Percentiles rank a stretch among this genome's conserved stretches.
phyloP scores from a whole-genome alignment of 139 green algal species.

The Picochlorum sp. region DNA sequence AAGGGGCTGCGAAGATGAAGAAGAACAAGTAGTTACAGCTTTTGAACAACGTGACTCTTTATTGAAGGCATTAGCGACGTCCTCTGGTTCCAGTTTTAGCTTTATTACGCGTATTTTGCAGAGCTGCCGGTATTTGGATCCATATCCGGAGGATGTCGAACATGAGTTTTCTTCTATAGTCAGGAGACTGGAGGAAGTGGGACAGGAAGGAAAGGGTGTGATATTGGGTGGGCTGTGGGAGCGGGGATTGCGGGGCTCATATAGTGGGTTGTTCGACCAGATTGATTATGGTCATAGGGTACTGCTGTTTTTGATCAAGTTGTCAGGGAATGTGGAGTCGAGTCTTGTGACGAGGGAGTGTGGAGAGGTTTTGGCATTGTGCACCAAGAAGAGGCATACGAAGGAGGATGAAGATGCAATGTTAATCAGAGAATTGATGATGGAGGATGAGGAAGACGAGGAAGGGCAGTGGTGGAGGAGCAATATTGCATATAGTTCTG shows the following conservation, averaged over 20 bases:
- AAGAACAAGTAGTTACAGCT: too few species aligned
- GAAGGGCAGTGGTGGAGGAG: neutral
- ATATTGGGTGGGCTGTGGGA: neutral
- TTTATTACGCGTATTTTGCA: too few species aligned
- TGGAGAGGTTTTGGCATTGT: neutral
- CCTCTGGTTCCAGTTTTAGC: too few species aligned
- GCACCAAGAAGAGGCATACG: neutral
- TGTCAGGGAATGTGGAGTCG: neutral
- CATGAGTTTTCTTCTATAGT: neutral
- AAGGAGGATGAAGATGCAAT: neutral
- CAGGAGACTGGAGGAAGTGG: neutral
- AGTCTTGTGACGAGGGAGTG: neutral
- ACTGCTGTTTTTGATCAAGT: neutral
- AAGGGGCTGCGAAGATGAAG: too few species aligned
- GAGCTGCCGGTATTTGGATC: neutral
- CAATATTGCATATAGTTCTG: neutral
- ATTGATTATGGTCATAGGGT: constrained; percentile 2
- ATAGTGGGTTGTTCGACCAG: neutral
- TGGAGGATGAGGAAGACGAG: neutral
- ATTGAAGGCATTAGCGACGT: too few species aligned
- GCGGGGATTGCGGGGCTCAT: neutral
- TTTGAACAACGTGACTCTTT: too few species aligned
- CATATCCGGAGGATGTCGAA: neutral
- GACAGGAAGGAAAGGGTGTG: constrained; percentile 1
- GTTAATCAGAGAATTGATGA: neutral